Conservation (phyloP, 495 filamentous ascomycete genomes). For the Penicillium malachiteum region DNA sequence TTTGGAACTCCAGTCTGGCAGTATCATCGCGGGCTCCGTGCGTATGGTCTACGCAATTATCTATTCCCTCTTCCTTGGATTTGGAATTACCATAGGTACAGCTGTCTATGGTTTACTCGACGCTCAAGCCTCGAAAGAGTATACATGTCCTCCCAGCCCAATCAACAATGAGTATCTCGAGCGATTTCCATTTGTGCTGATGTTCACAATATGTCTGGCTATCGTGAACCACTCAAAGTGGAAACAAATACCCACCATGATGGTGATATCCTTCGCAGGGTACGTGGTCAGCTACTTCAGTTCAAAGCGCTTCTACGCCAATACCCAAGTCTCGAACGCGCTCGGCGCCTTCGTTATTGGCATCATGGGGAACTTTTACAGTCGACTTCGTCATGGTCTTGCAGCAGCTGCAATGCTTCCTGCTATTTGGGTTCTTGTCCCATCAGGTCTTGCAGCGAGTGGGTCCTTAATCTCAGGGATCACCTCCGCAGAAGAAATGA, state of each 20-base stretch:
- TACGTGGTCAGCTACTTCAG: constrained; percentile 86
- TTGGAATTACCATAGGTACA: constrained; percentile 92
- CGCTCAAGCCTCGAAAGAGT: constrained; percentile 66
- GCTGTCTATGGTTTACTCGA: constrained; percentile 85
- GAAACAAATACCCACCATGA: constrained; percentile 85
- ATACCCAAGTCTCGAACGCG: constrained; percentile 76
- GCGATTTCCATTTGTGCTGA: constrained; percentile 70
- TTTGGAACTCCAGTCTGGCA: constrained; percentile 83
- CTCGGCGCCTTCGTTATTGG: constrained; percentile 86
- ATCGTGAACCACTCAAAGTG: constrained; percentile 87
- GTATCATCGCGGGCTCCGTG: constrained; percentile 85
- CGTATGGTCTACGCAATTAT: constrained; percentile 96
- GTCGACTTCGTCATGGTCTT: constrained; percentile 76
- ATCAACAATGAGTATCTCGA: constrained; percentile 49
- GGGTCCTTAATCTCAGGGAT: constrained; percentile 84
- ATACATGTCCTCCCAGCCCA: constrained; percentile 61
- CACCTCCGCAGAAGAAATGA: constrained; percentile 77
- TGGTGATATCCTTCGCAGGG: constrained; percentile 78
- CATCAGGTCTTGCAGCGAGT: constrained; percentile 80
- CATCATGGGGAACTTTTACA: constrained; percentile 83
- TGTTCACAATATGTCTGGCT: constrained; percentile 80
- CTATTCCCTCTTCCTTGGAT: constrained; percentile 94
- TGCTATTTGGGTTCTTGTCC: constrained; percentile 93
- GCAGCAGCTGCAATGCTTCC: constrained; percentile 88
- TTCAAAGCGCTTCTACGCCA: constrained; percentile 65